phyloP scores from a whole-genome alignment of 2,329 filamentous ascomycete species.

The Cadophora sp. region DNA sequence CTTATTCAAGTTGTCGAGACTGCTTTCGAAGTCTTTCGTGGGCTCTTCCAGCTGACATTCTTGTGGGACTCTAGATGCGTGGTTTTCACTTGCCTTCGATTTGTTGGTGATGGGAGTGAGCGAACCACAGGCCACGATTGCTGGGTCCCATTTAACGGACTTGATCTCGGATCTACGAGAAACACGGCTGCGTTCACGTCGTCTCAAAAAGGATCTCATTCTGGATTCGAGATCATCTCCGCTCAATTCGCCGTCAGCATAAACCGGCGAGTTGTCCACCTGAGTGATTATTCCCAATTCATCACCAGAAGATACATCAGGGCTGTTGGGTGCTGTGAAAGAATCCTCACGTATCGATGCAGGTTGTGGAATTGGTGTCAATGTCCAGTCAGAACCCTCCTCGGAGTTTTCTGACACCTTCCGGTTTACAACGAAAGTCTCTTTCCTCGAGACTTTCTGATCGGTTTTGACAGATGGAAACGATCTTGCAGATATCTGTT shows the following conservation, averaged over 20 bases:
- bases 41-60: background rate
- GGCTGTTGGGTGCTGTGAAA: background rate
- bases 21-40: slow-evolving; percentile 18
- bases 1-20: slow-evolving; percentile 19
- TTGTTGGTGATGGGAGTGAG: slow-evolving; percentile 18
- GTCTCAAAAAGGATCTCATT: slow-evolving; percentile 26
- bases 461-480: background rate
- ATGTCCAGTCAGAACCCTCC: background rate
- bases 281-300: background rate
- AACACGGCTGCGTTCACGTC: background rate
- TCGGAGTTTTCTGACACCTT: background rate
- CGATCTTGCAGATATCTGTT: background rate
- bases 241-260: slow-evolving; percentile 19
- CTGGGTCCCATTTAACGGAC: slow-evolving; percentile 38
- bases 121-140: slow-evolving; percentile 30
- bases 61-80: background rate
- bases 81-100: background rate
- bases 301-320: background rate
- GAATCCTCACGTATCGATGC: background rate
- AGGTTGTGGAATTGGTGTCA: background rate
- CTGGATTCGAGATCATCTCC: slow-evolving; percentile 27
- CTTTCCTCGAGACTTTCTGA: background rate
- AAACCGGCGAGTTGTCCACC: slow-evolving; percentile 7
- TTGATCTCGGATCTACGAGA: slow-evolving; percentile 25
- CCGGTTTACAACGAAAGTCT: background rate